phyloP scores from a whole-genome alignment of 2,329 filamentous ascomycete species.

The Ophiostoma quercus region DNA sequence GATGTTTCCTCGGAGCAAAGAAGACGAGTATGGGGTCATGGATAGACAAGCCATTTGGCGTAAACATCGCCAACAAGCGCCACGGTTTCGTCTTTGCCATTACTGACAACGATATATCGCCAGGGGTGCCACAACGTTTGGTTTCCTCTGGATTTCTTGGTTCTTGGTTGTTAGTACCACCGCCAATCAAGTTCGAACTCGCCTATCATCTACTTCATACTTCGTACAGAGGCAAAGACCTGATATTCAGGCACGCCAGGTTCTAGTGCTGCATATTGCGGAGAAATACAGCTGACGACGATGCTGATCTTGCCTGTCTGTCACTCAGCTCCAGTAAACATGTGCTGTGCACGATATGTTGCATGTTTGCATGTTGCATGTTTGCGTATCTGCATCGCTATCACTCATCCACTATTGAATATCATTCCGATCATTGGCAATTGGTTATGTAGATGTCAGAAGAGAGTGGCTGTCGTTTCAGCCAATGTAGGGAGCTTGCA shows the following conservation, averaged over 20 bases:
- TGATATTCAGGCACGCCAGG: constrained; percentile 2
- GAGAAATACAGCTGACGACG: constrained; percentile 2
- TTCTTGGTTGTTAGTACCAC: neutral
- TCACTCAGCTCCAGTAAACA: neutral
- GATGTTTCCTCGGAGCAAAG: neutral
- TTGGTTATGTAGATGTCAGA: neutral
- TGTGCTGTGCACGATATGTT: neutral
- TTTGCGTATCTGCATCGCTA: neutral
- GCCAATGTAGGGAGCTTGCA: neutral
- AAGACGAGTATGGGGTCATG: neutral
- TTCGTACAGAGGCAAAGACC: neutral
- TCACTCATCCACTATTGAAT: neutral
- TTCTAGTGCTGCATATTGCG: constrained; percentile 2
- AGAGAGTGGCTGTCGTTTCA: neutral
- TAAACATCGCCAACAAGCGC: neutral
- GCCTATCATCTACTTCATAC: neutral
- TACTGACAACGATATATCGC: neutral
- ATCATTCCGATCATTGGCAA: neutral
- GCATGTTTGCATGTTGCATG: neutral
- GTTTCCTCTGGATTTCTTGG: too few relatives aligned
- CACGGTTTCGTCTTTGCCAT: constrained; percentile 1
- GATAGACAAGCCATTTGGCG: neutral
- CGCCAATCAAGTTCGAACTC: neutral
- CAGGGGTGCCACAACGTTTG: neutral
- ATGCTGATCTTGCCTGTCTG: neutral